Base-by-base conservation (phyloP, 495 filamentous ascomycete species). In the Physcia stellaris region DNA sequence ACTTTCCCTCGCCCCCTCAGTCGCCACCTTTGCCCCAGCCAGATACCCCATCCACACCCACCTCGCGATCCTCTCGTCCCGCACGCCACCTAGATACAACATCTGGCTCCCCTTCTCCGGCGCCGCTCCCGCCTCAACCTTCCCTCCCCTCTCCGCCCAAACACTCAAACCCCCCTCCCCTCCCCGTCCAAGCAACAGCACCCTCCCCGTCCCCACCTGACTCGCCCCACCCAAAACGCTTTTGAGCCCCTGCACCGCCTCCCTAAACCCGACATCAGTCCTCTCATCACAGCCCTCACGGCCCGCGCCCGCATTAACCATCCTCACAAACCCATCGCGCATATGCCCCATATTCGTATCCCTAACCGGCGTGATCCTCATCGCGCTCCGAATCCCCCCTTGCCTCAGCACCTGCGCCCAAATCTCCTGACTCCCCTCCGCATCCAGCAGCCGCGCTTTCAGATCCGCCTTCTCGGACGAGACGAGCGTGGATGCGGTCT, bases 321-420 rank as follows among this genome's bases (percentile, higher is more conserved):
- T 79, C 2, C 84, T 70, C 16, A 96, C 82, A 66, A 83, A 94
- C 0, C 83, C 88, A 53, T 98, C 90, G 23, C 86, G 71, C 44
- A 98, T 52, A 52, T 98, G 90, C 53, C 77, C 67, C 59, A 94
- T 94, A 56, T 94, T 86, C 4, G 90, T 95, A 55, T 86, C 83
- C 23, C 84, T 68, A 0, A 79, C 81, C 0, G 92, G 90, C 6
- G 88, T 78, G 35, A 95, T 75, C 5, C 86, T 68, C 53, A 86
- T 71, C 1, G 76, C 70, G 1, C 77, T 88, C 6, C 79, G 71
- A 7, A 83, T 65, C 0, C 75, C 69, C 17, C 70, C 62, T 1
- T 71, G 59, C 41, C 64, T 64, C 29, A 95, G 54, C 2, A 94
- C 63, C 18, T 69, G 66, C n/a, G 67, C 66, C 85, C 86, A 95